phyloP scores from a whole-genome alignment of 2,329 filamentous ascomycete species.

The Leptographium wingfieldii region DNA sequence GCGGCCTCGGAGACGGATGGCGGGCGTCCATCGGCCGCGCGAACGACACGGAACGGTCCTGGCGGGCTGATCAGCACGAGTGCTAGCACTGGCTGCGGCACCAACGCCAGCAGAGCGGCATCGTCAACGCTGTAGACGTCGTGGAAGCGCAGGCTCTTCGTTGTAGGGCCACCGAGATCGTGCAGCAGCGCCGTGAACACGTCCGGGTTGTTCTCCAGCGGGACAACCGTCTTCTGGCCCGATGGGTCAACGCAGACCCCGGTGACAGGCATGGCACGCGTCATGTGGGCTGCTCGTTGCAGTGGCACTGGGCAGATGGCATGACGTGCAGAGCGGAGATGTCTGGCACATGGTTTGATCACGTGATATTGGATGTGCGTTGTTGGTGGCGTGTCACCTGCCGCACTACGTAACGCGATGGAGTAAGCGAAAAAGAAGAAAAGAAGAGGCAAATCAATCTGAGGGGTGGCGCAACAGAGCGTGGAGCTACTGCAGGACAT shows the following conservation, averaged over 20 bases:
- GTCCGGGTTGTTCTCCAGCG: background rate
- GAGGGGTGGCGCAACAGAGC: too few relatives aligned
- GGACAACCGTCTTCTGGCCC: background rate
- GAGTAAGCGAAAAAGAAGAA: background rate
- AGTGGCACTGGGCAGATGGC: too few relatives aligned
- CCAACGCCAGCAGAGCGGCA: conserved; percentile 58
- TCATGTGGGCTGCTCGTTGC: conserved; percentile 17
- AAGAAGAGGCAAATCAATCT: background rate
- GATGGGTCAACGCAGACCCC: background rate
- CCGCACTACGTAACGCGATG: background rate
- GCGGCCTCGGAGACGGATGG: background rate
- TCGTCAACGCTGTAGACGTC: conserved; percentile 77
- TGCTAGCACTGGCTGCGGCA: conserved; percentile 64
- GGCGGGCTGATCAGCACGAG: conserved; percentile 47
- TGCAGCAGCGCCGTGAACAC: background rate
- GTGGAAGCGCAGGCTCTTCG: conserved; percentile 49
- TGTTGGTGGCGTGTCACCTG: background rate
- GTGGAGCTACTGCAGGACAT: too few relatives aligned
- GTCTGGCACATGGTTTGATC: background rate
- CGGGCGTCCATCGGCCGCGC: conserved; percentile 30
- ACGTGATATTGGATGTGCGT: background rate
- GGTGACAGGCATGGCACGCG: background rate
- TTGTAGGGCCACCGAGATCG: background rate
- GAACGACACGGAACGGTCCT: conserved; percentile 46
- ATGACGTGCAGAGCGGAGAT: background rate